Evolutionary conservation across 2,329 filamentous ascomycete species (phyloP), one percentile per base, ranked within the genome.

Genomic region (Cladosporium sp.): DNA sequence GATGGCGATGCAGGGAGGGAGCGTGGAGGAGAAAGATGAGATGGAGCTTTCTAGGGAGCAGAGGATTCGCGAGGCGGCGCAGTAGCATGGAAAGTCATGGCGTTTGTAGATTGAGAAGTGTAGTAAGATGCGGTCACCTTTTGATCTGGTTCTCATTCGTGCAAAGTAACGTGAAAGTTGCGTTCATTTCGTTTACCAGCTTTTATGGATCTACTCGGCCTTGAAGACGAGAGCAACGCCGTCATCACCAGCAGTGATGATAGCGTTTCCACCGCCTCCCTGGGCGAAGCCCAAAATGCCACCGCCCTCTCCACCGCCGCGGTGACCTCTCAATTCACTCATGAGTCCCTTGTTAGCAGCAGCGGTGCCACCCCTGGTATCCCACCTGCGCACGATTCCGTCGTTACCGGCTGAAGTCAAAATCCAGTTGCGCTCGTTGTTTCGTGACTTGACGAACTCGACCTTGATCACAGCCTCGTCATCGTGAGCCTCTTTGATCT

Each of bases 171-270:
- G 10, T 48, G 45, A 2, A 10, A 48, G 17, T n/a, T 48, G 45
- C 45, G 28, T 48, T 48, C 45, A 48, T 34, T 45, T 45, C 42
- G 42, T 45, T 25, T 22, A 25, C 13, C 24, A 28, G 24, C 19
- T 22, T 37, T 35, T 37, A 15, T 25, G n/a, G 25, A 12, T 28
- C 52, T 55, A 63, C 32, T 57, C 60, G 15, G 61, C 58, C 40
- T 87, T 83, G 70, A 90, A 90, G 1, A 90, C 83, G 66, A 90
- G 71, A 25, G 84, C 78, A 24, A 90, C 72, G 6, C 83, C 82
- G 70, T 99, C 94, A 75, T 99, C 94, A 22, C 94, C 94, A 1
- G 91, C 94, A 5, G 94, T 97, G 4, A 96, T 82, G 49, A 97
- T 79, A 63, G 86, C 81, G 72, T 86, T 83, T 0, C 90, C 90